Conservation (phyloP, 805 yeast genomes). For the Komagataella kurtzmanii region DNA sequence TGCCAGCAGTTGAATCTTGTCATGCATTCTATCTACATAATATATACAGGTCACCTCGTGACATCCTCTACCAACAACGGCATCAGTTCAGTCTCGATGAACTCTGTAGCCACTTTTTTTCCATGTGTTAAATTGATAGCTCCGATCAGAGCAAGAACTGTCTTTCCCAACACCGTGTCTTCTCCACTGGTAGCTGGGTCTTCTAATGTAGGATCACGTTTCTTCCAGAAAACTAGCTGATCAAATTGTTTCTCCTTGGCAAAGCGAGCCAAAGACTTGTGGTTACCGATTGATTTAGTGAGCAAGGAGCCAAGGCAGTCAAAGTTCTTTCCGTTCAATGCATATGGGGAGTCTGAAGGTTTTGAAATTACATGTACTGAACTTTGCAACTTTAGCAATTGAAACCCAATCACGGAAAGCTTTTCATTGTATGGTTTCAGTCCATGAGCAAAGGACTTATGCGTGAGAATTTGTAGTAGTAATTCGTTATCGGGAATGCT, state of each 20-base stretch:
- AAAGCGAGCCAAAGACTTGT: slow-evolving; percentile 34
- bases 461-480: slow-evolving; percentile 75
- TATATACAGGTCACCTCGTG: not conserved
- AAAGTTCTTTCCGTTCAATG: slow-evolving; percentile 36
- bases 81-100: slow-evolving; percentile 39
- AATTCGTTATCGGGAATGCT: slow-evolving; percentile 45
- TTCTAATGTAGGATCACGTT: slow-evolving; percentile 26
- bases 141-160: slow-evolving; percentile 51
- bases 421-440: slow-evolving; percentile 81
- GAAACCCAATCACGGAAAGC: slow-evolving; percentile 58
- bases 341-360: slow-evolving; percentile 15
- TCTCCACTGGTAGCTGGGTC: slow-evolving; percentile 40
- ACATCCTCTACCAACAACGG: not conserved
- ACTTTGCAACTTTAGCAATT: slow-evolving; percentile 36
- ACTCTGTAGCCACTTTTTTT: slow-evolving; percentile 39
- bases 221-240: slow-evolving; percentile 53
- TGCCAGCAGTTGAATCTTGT: not conserved
- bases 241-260: slow-evolving; percentile 35
- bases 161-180: slow-evolving; percentile 36
- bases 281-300: slow-evolving; percentile 38
- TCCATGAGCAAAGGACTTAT: slow-evolving; percentile 92
- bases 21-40: not conserved
- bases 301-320: slow-evolving; percentile 45
- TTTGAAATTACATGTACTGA: slow-evolving; percentile 25
- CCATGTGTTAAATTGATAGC: slow-evolving; percentile 57